These are phyloP conservation scores for Gaeumannomyces sp. DNA, from an alignment of 2,329 filamentous ascomycete genomes.

Conservation along the genomic window DNA sequence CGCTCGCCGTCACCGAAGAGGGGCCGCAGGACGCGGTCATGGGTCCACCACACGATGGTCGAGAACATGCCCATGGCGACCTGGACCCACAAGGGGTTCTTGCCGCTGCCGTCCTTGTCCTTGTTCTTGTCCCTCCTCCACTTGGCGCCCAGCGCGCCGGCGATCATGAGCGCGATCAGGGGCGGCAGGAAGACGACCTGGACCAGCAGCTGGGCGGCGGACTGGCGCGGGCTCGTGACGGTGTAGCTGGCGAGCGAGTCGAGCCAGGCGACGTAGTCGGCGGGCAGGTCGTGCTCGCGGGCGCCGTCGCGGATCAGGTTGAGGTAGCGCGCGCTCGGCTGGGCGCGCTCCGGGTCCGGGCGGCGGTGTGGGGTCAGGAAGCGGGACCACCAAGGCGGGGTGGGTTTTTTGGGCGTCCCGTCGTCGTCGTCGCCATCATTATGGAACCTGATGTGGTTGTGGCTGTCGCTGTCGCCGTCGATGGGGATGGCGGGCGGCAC, in stretches of 20 bases:
- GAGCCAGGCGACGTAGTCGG: slow-evolving; percentile 71
- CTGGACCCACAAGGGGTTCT: slow-evolving; percentile 61
- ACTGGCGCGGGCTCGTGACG: slow-evolving; percentile 61
- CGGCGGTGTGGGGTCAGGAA: slow-evolving; percentile 43
- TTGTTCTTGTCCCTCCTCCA: background rate
- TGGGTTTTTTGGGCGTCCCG: slow-evolving; percentile 18
- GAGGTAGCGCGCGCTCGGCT: slow-evolving; percentile 79
- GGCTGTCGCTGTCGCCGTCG: slow-evolving; percentile 13
- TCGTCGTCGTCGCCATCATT: slow-evolving; percentile 14
- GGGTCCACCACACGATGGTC: slow-evolving; percentile 37
- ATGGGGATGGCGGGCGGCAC: slow-evolving; percentile 47
- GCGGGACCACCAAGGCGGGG: slow-evolving; percentile 37
- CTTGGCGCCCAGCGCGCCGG: slow-evolving; percentile 38
- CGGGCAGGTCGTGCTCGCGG: slow-evolving; percentile 70
- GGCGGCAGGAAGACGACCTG: slow-evolving; percentile 45
- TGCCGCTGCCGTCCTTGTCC: slow-evolving; percentile 53
- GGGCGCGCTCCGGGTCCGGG: slow-evolving; percentile 65
- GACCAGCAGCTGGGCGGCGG: slow-evolving; percentile 51
- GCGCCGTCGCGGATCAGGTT: slow-evolving; percentile 75
- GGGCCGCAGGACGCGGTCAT: slow-evolving; percentile 43
- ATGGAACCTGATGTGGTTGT: slow-evolving; percentile 12
- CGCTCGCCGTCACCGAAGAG: slow-evolving; percentile 84
- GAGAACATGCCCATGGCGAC: slow-evolving; percentile 46
- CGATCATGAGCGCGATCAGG: slow-evolving; percentile 34
- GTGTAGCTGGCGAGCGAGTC: slow-evolving; percentile 62